Evolutionary conservation across 495 filamentous ascomycete species (phyloP).

Genomic region (Hypoxylon perforatum): DNA sequence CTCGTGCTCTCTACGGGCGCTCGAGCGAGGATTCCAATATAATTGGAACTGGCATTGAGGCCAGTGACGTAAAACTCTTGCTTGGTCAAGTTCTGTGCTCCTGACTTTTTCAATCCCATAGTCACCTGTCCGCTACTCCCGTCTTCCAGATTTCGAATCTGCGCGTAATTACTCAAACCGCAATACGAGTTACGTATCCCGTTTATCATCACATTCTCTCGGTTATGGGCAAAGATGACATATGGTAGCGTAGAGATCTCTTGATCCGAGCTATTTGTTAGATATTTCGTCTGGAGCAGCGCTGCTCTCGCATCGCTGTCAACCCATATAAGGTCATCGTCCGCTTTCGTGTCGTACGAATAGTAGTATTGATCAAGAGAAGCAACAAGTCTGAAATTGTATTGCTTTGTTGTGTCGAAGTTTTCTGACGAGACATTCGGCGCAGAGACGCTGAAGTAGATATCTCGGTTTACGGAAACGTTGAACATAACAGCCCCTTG

Average conservation of each 20-base stretch:
- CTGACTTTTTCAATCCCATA: conserved; percentile 73
- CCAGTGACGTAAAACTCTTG: conserved; percentile 86
- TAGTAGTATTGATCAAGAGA: conserved; percentile 83
- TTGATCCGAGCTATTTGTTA: conserved; percentile 57
- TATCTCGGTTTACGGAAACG: conserved; percentile 64
- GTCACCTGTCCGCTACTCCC: conserved; percentile 55
- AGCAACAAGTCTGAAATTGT: conserved; percentile 82
- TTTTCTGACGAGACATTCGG: conserved; percentile 63
- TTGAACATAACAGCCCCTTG: conserved; percentile 72
- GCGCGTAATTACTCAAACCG: conserved; percentile 70
- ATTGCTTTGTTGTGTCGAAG: conserved; percentile 64
- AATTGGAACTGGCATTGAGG: conserved; percentile 75
- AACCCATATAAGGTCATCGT: conserved; percentile 70
- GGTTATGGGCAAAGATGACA: conserved; percentile 80
- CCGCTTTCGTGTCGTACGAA: conserved; percentile 57
- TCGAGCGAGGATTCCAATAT: conserved; percentile 76
- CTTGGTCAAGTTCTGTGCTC: conserved; percentile 71
- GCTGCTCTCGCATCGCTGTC: conserved; percentile 84
- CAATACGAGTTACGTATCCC: conserved; percentile 82
- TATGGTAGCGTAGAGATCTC: conserved; percentile 67
- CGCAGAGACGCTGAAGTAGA: conserved; percentile 81
- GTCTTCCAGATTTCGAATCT: conserved; percentile 66
- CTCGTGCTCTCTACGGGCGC: conserved; percentile 64
- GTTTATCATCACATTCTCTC: conserved; percentile 64
- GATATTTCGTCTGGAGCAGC: conserved; percentile 79